Evolutionary conservation across 2,329 filamentous ascomycete genomes (phyloP), one percentile per base, ranked within the genome.

Genomic region (Thelonectria olida): DNA sequence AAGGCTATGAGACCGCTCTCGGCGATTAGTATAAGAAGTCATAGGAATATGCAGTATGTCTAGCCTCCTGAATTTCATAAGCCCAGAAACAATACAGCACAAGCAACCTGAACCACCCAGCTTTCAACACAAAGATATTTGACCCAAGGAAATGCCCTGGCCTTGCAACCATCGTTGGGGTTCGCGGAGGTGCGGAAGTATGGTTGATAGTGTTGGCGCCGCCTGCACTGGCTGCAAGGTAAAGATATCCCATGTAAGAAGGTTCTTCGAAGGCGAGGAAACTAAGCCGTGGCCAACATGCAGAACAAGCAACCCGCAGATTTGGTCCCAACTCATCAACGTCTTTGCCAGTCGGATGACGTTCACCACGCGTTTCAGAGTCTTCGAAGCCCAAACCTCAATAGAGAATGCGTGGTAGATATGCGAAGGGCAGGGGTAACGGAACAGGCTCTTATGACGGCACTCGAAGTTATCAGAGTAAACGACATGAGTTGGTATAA

Each of bases 81-180:
- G 28, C 38, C 10, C 25, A 19, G 9, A 22, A 22, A 19, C 19
- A 17, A 48, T 54, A 52, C 28, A 66, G 20, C 39, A 58, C 22
- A 22, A 64, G 44, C 31, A 39, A 47, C 17, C 17, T 52, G 20
- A 58, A 34, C 31, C 10, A 19, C 38, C n/a, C 13, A 25, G 15
- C 13, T n/a, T 25, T 28, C 13, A 13, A n/a, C 22, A 19, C 34
- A 25, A 47, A 58, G 25, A 10, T 27, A 19, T 25, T n/a, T 25
- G 25, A 58, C 22, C 20, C 20, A 31, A 27, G 22, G 23, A 25
- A 55, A 71, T 71, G 68, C 61, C 52, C 22, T 70, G 68, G 68
- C 68, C 68, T 28, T 70, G 68, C 47, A 71, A 64, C 42, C 64
- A 71, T 41, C 55, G 54, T 6, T 71, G 68, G 64, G 68, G 68